Conservation (phyloP, 1,284 basidiomycete genomes). For the Melampsora americana region DNA sequence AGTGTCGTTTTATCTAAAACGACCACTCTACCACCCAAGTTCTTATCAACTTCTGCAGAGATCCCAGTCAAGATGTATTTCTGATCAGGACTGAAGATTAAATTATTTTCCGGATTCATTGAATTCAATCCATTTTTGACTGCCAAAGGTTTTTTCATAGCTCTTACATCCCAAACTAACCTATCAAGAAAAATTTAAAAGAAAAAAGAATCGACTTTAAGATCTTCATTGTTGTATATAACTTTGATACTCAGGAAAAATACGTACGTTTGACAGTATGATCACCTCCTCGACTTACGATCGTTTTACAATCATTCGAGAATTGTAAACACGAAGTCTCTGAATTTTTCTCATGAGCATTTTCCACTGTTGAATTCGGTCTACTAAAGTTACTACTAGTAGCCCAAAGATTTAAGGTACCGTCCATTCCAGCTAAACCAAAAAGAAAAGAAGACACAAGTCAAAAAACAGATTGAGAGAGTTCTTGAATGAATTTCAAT, state of each 20-base stretch:
- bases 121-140: conserved; percentile 66
- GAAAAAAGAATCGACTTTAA: too few relatives aligned
- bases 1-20: conserved; percentile 34
- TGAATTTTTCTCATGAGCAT: conserved; percentile 75
- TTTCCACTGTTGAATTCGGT: conserved; percentile 77
- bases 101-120: conserved; percentile 82
- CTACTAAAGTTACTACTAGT: conserved; percentile 85
- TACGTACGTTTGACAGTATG: conserved; percentile 85
- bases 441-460: not conserved
- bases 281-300: conserved; percentile 85
- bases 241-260: not conserved
- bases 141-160: conserved; percentile 78
- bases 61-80: conserved; percentile 76
- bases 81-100: conserved; percentile 88
- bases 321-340: conserved; percentile 81
- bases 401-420: conserved; percentile 87
- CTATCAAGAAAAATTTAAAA: not conserved
- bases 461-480: not conserved
- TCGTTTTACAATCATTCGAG: conserved; percentile 72
- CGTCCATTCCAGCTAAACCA: conserved; percentile 75
- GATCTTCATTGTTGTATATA: too few relatives aligned
- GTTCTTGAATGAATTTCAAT: conserved; percentile 42
- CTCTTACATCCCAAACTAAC: conserved; percentile 86
- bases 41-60: conserved; percentile 52
- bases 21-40: conserved; percentile 25